A percentile compares a stretch with the other conserved stretches of the same genome.
Evolutionary conservation across 2,329 filamentous ascomycete species (phyloP).

Genomic region (Colletotrichum sp.): DNA sequence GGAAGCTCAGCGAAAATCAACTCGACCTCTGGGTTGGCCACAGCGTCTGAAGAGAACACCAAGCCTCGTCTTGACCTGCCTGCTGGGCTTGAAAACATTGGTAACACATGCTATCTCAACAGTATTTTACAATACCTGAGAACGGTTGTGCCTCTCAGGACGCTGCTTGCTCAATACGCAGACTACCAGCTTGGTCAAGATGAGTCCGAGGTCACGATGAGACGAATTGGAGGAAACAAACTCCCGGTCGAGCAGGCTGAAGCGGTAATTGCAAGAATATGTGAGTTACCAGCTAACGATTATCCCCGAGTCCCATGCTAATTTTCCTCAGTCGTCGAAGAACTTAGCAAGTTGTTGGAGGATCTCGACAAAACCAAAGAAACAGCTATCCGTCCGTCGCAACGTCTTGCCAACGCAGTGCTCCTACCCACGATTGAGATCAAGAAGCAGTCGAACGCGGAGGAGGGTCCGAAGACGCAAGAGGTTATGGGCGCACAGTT

Average conservation of each 20-base stretch:
- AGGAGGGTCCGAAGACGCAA: constrained; percentile 2
- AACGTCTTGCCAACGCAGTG: constrained; percentile 81
- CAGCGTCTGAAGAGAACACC: not conserved
- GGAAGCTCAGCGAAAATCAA: not conserved
- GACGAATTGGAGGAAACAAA: constrained; percentile 75
- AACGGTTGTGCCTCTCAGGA: constrained; percentile 80
- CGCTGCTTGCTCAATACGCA: constrained; percentile 81
- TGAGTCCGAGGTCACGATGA: constrained; percentile 66
- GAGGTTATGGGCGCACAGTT: constrained; percentile 19
- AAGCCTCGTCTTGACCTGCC: constrained; percentile 59
- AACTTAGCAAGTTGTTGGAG: constrained; percentile 73
- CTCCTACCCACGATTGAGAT: constrained; percentile 57
- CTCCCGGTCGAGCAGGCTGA: constrained; percentile 57
- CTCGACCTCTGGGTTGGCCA: not conserved
- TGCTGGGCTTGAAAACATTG: constrained; percentile 89
- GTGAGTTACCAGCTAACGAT: constrained; percentile 55
- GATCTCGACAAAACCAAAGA: constrained; percentile 70
- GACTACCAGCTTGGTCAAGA: constrained; percentile 71
- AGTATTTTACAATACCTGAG: constrained; percentile 96
- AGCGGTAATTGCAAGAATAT: constrained; percentile 73
- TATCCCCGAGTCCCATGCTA: constrained; percentile 41
- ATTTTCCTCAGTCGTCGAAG: constrained; percentile 69
- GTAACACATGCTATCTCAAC: constrained; percentile 98
- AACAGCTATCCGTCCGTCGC: constrained; percentile 71
- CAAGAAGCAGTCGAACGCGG: not conserved